Evolutionary conservation across 2,329 filamentous ascomycete genomes (phyloP), one percentile per base, ranked within the genome.

Genomic region (Colletotrichum australisinense): DNA sequence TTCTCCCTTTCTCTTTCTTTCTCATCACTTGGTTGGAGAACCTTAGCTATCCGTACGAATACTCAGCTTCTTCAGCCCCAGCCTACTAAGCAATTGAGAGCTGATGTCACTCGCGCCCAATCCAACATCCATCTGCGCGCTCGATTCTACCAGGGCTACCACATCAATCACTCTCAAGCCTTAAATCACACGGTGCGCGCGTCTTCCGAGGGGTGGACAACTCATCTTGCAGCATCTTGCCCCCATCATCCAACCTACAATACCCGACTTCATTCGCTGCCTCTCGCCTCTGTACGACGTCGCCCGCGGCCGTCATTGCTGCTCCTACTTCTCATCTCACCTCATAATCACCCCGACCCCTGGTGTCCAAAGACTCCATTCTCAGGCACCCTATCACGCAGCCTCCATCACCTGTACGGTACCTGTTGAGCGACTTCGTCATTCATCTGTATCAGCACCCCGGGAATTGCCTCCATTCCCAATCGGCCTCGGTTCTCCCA

Each of bases 151-250:
- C 30, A 28, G 28, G 30, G 30, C 52, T 63, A 28, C 52, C 38
- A 30, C 32, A 26, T 58, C 22, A 22, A 12, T 42, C 30, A 24
- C 57, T 42, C 24, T 58, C 38, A 16, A 42, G 38, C 38, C 38
- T 42, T 19, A 49, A 55, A 35, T 65, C 22, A 63, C 72, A 74
- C 69, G 46, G 63, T 67, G 49, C 69, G 72, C 69, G 53, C 58
- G 66, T 64, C 32, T 65, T 19, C 70, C 55, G 46, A 60, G 58
- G 67, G 56, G 72, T 70, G 72, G 46, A 74, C 75, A 76, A 74
- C 75, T 72, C 75, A 76, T 76, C 75, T 73, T 76, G 75, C 74
- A 76, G 73, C 70, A 70, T 64, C 59, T 65, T 28, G 22, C 53
- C 46, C 42, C 69, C 55, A 26, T 63, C 62, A 73, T 14, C 67